Base-by-base conservation (phyloP, 257 asterid species). In the Lantana camara region DNA sequence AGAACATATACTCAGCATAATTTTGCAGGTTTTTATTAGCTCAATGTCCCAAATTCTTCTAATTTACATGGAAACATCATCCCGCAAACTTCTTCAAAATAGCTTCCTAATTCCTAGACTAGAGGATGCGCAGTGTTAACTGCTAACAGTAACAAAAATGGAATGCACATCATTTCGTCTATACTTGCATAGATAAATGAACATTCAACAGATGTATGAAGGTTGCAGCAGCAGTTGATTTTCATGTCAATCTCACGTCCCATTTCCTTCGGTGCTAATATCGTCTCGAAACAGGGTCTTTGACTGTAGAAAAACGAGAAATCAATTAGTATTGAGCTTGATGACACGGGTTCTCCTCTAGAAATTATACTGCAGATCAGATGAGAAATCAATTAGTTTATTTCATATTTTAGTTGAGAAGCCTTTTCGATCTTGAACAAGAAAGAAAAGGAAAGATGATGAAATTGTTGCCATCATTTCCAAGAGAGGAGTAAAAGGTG, bases 61-160 rank as follows among this genome's bases (percentile, higher is more conserved):
- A 47, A 27, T 59, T 30, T 68, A 73, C 78, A 68, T 45, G 45
- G 55, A 52, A 64, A 8, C 58, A 55, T 69, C 67, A 46, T 40
- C 74, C 40, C 40, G 57, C 57, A 32, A 60, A 49, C 66, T 53
- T 63, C 40, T 35, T 35, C 40, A 35, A 35, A 10, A 1, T 35
- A 35, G 7, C 40, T 35, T 9, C n/a, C n/a, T n/a, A n/a, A n/a
- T n/a, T 63, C 74, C 11, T 57, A 32, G 38, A n/a, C 60, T 41
- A 4, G 63, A 48, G 49, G 47, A 68, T 44, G 42, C 65, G 21
- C 29, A 59, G 44, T 30, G 24, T 60, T 41, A 21, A 37, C 34
- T 46, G n/a, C n/a, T n/a, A n/a, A n/a, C n/a, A n/a, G n/a, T 23
- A 41, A 51, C 41, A 58, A 34, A 63, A 17, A 57, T 19, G 56